Evolutionary conservation across 805 yeast genomes (phyloP).

Genomic region (Candida ponderosae): DNA sequence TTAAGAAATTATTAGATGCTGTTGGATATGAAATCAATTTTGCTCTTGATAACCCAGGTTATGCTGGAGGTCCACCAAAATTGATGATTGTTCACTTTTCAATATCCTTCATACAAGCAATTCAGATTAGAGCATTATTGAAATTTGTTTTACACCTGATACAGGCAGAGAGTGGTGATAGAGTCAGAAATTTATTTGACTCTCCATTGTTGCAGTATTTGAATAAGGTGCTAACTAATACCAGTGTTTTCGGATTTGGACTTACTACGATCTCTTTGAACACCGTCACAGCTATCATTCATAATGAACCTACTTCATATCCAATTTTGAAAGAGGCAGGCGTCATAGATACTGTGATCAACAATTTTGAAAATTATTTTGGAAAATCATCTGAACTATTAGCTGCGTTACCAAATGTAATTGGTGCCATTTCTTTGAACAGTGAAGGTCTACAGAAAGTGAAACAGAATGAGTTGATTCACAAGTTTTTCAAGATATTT

Average conservation of each 20-base stretch:
- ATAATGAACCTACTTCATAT: conserved; percentile 87
- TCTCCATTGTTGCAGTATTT: conserved; percentile 64
- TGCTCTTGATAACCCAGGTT: conserved; percentile 51
- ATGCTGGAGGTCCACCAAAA: conserved; percentile 51
- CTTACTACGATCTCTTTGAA: conserved; percentile 54
- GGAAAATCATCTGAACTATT: conserved; percentile 52
- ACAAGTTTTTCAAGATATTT: conserved; percentile 43
- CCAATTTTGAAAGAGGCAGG: conserved; percentile 72
- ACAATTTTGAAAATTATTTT: conserved; percentile 47
- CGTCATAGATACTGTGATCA: conserved; percentile 57
- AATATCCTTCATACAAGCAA: conserved; percentile 53
- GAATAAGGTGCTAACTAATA: conserved; percentile 48
- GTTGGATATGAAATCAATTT: conserved; percentile 57
- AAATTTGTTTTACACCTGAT: conserved; percentile 59
- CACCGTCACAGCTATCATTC: conserved; percentile 62
- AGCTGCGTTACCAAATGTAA: conserved; percentile 57
- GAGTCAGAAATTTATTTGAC: conserved; percentile 79
- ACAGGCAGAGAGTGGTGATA: conserved; percentile 72
- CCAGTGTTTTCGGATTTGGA: conserved; percentile 58
- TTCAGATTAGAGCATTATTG: conserved; percentile 49
- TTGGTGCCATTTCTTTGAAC: conserved; percentile 80
- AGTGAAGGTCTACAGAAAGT: conserved; percentile 61
- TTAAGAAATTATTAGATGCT: conserved; percentile 49
- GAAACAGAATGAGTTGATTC: conserved; percentile 29
- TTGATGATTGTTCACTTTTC: conserved; percentile 41